Evolutionary conservation across 163 green algal genomes (phyloP), one percentile per base, ranked within the genome.

Genomic region (Chlamydomonas reinhardtii): DNA sequence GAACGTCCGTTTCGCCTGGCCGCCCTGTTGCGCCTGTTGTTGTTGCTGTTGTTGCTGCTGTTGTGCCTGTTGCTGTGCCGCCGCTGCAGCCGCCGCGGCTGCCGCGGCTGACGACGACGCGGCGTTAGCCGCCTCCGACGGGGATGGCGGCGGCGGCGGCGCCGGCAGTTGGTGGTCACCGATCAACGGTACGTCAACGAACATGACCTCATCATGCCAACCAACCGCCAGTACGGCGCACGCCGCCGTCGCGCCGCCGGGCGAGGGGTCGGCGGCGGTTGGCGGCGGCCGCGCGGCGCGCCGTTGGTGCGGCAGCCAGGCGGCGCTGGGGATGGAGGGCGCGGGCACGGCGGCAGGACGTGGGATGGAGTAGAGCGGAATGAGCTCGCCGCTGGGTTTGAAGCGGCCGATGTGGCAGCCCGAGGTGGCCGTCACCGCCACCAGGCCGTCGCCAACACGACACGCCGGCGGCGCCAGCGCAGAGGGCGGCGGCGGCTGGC

Each of bases 111-210:
- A 78, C 20, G 59, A 78, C 20, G 48, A 73, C 6, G 48, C 68
- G 22, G 32, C 29, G 79, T 62, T 77, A 16, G n/a, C 71, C 66
- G 75, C 48, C 71, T 48, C n/a, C 70, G 70, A 70, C 62, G 56
- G 52, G 17, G 32, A 31, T 31, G 70, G 68, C 43, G 43, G 68
- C 43, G 43, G 52, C 17, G 62, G 68, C 48, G 48, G 27, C 73
- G 79, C 31, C 66, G 35, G 35, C 17, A 27, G 48, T 56, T 56
- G 24, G 71, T 91, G 90, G 72, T 94, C 92, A 0, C 92, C 92
- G 2, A 94, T 65, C 62, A 94, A 74, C 62, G 92, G 92, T 69
- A 94, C 90, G 29, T 92, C 82, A 74, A 88, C 91, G 74, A 93
- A 84, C 27, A 91, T 68, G n/a, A 94, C 85, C 54, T 88, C 74